Evolutionary conservation across 1,284 basidiomycete species (phyloP), one percentile per base, ranked within the genome.

Genomic region (Pseudozyma sp.): DNA sequence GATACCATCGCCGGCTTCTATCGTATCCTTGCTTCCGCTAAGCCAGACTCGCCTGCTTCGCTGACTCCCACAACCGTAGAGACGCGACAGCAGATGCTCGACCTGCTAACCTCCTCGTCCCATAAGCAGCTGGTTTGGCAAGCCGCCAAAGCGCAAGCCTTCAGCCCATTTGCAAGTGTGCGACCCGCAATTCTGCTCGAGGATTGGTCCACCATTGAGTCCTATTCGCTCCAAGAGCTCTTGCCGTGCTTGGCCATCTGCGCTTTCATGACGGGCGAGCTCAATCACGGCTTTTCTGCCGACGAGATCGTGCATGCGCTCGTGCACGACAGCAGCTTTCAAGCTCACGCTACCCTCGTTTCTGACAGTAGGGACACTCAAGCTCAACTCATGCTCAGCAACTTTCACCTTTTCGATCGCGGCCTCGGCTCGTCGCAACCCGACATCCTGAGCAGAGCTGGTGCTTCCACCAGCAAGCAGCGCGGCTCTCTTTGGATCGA

Each of bases 131-230:
- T 59, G 11, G 19, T 64, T 9, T 73, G 70, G 70, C 59, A 73
- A 29, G 30, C 50, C 9, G 40, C 48, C 34, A 73, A 73, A 46
- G 24, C 47, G 9, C 70, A 65, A 24, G 72, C 57, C 11, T 74
- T 74, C 42, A 63, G 59, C 17, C 54, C 55, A 5, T 74, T 68
- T 47, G 64, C 66, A 24, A 68, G 54, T 37, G 66, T 74, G 6
- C 49, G 71, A 9, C 66, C 71, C 30, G 59, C 71, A 1, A 37
- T 74, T 40, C 46, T 75, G 24, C 60, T 70, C 33, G 72, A 75
- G 33, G 72, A 69, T 30, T 75, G 72, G 72, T 54, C 63, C 16
- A 66, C 55, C 51, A 63, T 75, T 42, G 72, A 75, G 44, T 75
- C 67, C 10, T 65, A 57, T 37, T 69, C 72, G 24, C 60, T 75